These are phyloP conservation scores for Exophiala calicioides DNA, from an alignment of 2,329 filamentous ascomycete genomes.

Conservation along the genomic window DNA sequence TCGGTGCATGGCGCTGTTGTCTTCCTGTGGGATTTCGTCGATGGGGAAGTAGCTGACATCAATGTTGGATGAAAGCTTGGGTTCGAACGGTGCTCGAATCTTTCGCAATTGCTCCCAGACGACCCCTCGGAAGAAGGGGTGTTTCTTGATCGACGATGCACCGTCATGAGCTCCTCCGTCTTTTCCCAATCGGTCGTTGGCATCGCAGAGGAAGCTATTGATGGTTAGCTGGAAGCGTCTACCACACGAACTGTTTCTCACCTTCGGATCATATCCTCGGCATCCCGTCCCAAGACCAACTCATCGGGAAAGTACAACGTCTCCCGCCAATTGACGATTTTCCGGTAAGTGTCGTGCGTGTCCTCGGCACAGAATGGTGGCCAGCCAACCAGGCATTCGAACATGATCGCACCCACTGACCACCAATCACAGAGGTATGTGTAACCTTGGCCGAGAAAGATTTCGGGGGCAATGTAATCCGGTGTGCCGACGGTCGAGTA, in stretches of 20 bases:
- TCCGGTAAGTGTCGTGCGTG: slow-evolving; percentile 95
- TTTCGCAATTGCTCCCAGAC: slow-evolving; percentile 90
- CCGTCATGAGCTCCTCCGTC: slow-evolving; percentile 62
- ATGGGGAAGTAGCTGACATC: slow-evolving; percentile 99
- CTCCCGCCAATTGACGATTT: slow-evolving; percentile 98
- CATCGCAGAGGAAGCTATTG: slow-evolving; percentile 88
- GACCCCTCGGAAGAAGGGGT: slow-evolving; percentile 95
- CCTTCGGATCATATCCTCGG: slow-evolving; percentile 90
- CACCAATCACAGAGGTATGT: slow-evolving; percentile 98
- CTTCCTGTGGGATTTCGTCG: slow-evolving; percentile 96
- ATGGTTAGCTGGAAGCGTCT: no score
- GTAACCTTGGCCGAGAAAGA: slow-evolving; percentile 95
- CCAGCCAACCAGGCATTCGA: slow-evolving; percentile 97
- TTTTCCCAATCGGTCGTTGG: slow-evolving; percentile 85
- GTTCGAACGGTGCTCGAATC: slow-evolving; percentile 95
- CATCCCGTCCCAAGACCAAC: slow-evolving; percentile 81
- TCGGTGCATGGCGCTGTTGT: slow-evolving; percentile 83
- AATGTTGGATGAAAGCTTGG: slow-evolving; percentile 85
- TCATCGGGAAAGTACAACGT: slow-evolving; percentile 96
- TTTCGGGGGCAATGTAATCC: slow-evolving; percentile 97
- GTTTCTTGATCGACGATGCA: slow-evolving; percentile 87
- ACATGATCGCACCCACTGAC: slow-evolving; percentile 99
- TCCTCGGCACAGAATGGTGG: slow-evolving; percentile 98
- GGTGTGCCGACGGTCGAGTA: slow-evolving; percentile 98
- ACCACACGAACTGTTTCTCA: slow-evolving; percentile 46